Conservation (phyloP, 1,284 basidiomycete species). For the Leccinum subfulvum region DNA sequence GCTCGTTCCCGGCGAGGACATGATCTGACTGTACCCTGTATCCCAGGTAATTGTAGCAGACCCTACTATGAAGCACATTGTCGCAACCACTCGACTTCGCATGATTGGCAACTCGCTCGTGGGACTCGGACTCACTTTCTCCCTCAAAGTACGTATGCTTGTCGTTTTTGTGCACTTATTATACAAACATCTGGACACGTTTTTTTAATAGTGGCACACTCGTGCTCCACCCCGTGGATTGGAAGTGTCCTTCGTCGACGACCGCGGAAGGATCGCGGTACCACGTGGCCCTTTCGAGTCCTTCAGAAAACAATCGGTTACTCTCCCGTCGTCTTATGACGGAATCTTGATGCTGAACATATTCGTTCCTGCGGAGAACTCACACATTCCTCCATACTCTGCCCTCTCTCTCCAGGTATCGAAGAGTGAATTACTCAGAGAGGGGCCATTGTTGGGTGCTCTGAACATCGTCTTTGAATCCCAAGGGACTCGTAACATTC, state of each 20-base stretch:
- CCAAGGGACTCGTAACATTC: conserved; percentile 14
- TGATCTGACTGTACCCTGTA: neutral
- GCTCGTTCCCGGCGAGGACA: neutral
- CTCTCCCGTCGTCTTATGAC: conserved; percentile 3
- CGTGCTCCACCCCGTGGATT: conserved; percentile 1
- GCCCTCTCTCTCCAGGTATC: conserved; percentile 11
- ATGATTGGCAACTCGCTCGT: neutral
- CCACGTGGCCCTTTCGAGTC: neutral
- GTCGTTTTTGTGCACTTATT: neutral
- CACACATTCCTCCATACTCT: conserved; percentile 11
- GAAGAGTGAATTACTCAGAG: neutral
- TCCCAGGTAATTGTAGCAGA: conserved; percentile 6
- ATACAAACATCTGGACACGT: neutral
- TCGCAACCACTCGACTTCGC: neutral
- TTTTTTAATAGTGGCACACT: conserved; percentile 8
- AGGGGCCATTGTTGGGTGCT: conserved; percentile 8
- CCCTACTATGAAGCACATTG: neutral
- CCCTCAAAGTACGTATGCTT: neutral
- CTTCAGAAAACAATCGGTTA: neutral
- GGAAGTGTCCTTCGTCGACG: conserved; percentile 13
- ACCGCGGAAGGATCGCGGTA: conserved; percentile 9
- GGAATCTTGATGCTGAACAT: conserved; percentile 12
- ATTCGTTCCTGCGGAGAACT: neutral
- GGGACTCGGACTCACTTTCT: conserved; percentile 1
- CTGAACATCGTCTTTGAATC: conserved; percentile 17